Conservation (phyloP, 768 basidiomycete genomes). For the Tulasnella sp. region DNA sequence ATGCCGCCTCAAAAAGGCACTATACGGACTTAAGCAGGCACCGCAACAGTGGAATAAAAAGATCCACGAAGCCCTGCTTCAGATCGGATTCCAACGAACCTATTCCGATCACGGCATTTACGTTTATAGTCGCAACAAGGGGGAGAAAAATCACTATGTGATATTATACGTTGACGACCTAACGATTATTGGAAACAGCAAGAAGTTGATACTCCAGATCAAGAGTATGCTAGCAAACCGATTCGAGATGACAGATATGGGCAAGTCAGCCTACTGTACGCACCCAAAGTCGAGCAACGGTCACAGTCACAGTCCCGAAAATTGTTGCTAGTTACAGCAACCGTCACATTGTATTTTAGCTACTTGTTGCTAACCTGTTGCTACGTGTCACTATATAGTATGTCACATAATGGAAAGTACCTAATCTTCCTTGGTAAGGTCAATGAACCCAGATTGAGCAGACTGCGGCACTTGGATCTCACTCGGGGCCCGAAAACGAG, state of each 20-base stretch:
- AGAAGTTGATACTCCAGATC: background rate
- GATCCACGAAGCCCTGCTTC: background rate
- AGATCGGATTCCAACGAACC: background rate
- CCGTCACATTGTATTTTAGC: too few species aligned
- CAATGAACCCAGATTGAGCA: too few species aligned
- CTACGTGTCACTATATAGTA: too few species aligned
- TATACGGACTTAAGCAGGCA: constrained; percentile 29
- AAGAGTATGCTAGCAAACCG: background rate
- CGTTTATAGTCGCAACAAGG: background rate
- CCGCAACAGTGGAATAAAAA: constrained; percentile 25
- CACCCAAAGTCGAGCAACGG: too few species aligned
- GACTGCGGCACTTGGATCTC: too few species aligned
- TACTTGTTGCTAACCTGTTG: too few species aligned
- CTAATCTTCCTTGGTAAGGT: too few species aligned
- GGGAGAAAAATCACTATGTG: background rate
- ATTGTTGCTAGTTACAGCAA: too few species aligned
- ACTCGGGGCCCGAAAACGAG: too few species aligned
- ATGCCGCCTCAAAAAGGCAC: constrained; percentile 11
- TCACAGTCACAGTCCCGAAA: too few species aligned
- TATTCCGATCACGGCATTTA: background rate
- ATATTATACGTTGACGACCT: constrained; percentile 17
- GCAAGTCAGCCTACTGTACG: background rate
- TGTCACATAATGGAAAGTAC: background rate
- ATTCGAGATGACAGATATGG: constrained; percentile 20
- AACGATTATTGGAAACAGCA: background rate